Evolutionary conservation across 2,329 filamentous ascomycete genomes (phyloP).

Genomic region (Zymoseptoria pseudotritici): DNA sequence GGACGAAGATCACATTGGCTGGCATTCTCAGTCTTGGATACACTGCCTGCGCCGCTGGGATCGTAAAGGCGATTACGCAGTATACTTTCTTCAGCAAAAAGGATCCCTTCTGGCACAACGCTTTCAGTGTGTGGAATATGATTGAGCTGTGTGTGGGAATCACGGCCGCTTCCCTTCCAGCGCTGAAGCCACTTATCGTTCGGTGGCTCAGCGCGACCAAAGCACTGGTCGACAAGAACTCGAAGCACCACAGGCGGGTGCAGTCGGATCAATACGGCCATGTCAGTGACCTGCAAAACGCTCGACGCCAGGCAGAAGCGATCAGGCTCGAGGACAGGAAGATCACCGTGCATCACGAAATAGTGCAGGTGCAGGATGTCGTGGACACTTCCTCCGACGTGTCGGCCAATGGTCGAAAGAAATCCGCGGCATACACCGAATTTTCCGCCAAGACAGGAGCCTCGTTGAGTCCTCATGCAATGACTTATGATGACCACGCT

Average conservation of each 20-base stretch:
- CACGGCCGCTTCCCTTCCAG: slow-evolving; percentile 37
- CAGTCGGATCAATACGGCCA: neutral
- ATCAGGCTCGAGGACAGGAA: neutral
- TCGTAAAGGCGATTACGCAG: slow-evolving; percentile 37
- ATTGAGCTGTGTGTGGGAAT: slow-evolving; percentile 41
- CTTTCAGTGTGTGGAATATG: slow-evolving; percentile 40
- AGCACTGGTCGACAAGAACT: neutral
- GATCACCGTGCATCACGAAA: neutral
- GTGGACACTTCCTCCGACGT: neutral
- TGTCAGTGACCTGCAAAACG: neutral
- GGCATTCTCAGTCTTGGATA: slow-evolving; percentile 33
- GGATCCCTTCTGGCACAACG: slow-evolving; percentile 33
- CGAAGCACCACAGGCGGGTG: neutral
- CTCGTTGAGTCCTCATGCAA: neutral
- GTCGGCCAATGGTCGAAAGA: neutral
- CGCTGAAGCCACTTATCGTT: slow-evolving; percentile 27
- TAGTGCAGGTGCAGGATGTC: neutral
- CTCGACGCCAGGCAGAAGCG: neutral
- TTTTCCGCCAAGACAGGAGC: neutral
- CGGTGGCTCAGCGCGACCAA: slow-evolving; percentile 13
- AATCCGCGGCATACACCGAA: neutral
- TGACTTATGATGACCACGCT: slow-evolving; percentile 10
- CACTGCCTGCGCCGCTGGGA: slow-evolving; percentile 37
- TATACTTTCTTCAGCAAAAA: slow-evolving; percentile 28
- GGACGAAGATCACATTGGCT: slow-evolving; percentile 35